Evolutionary conservation across 805 yeast genomes (phyloP), one percentile per base, ranked within the genome.

Genomic region (Saccharomycopsis sp.): DNA sequence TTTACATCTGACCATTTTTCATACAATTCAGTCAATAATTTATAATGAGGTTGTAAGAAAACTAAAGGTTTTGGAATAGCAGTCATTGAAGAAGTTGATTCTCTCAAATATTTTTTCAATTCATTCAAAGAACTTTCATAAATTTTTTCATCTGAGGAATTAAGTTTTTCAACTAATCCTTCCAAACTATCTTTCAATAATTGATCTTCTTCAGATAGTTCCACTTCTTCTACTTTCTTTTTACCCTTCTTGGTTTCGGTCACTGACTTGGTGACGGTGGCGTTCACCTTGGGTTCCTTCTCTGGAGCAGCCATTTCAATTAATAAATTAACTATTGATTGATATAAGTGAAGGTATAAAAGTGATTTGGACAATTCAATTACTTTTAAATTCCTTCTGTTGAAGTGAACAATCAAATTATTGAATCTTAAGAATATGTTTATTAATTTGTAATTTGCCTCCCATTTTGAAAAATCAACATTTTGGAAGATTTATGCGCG

Each of bases 51-150:
- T 54, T 95, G 76, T 49, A 92, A 70, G 58, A 92, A 92, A 66
- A 92, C 94, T 63, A 92, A 73, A 4, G 99, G 99, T 61, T 92
- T 92, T 29, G 99, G 99, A 38, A 92, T 98, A 2, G 99, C 99
- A 2, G 98, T 92, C 96, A 92, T 92, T 6, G 96, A 88, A 29
- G 96, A 84, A 2, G 99, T 92, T 10, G 96, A 83, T 41, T 92
- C 94, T 50, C 85, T 76, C 53, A 92, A 88, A 52, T 75, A 75
- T 36, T 69, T 72, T 55, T 86, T 87, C 59, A 92, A 70, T 39
- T 78, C 68, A 31, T 69, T 68, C 51, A 92, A 68, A n/a, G 86
- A 71, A 10, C 74, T 63, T 27, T 62, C 61, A 55, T 84, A 82
- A 1, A 51, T 6, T 6, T 13, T 36, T 3, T 48, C 52, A 45